Base-by-base conservation (phyloP, 2,329 filamentous ascomycete genomes). In the Curvularia spicifera region DNA sequence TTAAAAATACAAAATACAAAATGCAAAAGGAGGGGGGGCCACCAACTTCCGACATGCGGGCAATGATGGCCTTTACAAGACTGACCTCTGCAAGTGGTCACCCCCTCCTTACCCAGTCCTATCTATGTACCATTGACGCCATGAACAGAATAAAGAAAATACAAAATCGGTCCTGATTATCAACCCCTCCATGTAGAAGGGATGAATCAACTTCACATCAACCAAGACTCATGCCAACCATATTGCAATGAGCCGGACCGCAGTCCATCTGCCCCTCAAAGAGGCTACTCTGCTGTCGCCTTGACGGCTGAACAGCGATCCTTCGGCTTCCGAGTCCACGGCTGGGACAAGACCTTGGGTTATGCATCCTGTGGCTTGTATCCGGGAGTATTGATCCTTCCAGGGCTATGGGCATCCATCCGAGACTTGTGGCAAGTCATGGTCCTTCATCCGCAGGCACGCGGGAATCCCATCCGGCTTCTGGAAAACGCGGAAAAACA, bases 151-250 rank as follows among this genome's bases (percentile, higher is more conserved):
- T 33, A n/a, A 29, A 55, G 5, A 57, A 47, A 49, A 51, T 57
- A 57, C 50, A 50, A 50, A 40, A 35, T 37, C 4, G 24, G 7
- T 4, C 33, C 35, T 29, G 10, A 50, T 40, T 4, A 5, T 13
- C 28, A 15, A 49, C 50, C 57, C 59, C 50, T 57, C 57, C 51
- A 51, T 62, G 57, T 61, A 59, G 54, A 57, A 57, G 54, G 50
- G 49, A 69, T 67, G 63, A 67, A 64, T 49, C 47, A 40, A 40
- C 67, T 60, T 68, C 52, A 54, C 55, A 66, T 65, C 63, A 60
- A 55, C 67, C 62, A 61, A 57, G 44, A 63, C 67, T 69, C 66
- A 69, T 69, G 65, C 66, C 63, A 63, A 66, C 61, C 57, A 50
- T 60, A 26, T 66, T 69, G 66, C 65, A 61, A 66, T 68, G 68